These are phyloP conservation scores for Irpex lacteus DNA, from an alignment of 1,284 basidiomycete genomes.

Conservation along the genomic window DNA sequence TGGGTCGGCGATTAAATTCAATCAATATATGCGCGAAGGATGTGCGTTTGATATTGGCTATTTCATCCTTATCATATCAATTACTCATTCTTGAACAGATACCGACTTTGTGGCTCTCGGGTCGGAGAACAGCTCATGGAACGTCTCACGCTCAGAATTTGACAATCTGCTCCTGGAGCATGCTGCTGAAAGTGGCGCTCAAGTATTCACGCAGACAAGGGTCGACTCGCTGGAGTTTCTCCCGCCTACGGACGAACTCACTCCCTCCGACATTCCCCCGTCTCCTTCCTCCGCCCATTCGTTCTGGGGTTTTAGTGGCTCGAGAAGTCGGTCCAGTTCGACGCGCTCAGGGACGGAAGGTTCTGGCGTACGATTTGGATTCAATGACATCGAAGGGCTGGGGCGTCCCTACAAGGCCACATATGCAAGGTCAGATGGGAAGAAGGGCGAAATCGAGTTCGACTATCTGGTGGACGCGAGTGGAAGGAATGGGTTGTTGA, in stretches of 20 bases:
- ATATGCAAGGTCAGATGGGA: constrained; percentile 26
- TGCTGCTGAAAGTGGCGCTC: constrained; percentile 30
- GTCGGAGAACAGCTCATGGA: constrained; percentile 35
- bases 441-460: constrained; percentile 46
- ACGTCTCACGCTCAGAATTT: constrained; percentile 40
- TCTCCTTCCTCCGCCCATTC: constrained; percentile 3
- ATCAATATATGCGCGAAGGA: constrained; percentile 37
- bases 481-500: constrained; percentile 65
- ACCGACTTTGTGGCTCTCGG: constrained; percentile 41
- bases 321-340: not conserved
- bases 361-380: constrained; percentile 1
- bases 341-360: not conserved
- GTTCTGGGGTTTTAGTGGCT: not conserved
- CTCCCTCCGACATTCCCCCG: constrained; percentile 8
- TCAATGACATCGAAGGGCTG: constrained; percentile 3
- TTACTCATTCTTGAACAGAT: constrained; percentile 22
- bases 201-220: constrained; percentile 35
- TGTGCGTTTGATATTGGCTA: constrained; percentile 26
- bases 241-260: constrained; percentile 9
- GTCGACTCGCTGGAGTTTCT: constrained; percentile 31
- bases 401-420: constrained; percentile 26
- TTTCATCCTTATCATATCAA: not conserved
- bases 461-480: constrained; percentile 69
- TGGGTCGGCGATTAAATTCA: constrained; percentile 43
- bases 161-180: constrained; percentile 39